These are phyloP conservation scores for Emmonsia crescens DNA, from an alignment of 2,329 filamentous ascomycete species.

Conservation along the genomic window DNA sequence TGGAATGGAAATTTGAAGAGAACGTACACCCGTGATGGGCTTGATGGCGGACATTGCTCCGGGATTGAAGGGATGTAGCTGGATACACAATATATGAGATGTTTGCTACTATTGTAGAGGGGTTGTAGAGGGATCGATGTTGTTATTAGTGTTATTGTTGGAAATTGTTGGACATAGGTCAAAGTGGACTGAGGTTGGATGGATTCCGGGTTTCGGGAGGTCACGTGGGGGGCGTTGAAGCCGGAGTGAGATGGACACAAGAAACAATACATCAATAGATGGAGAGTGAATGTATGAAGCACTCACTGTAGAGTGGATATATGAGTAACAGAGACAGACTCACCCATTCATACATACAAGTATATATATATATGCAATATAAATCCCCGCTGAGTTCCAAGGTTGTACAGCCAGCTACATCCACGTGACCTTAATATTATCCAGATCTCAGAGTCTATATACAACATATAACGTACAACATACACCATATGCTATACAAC, in stretches of 20 bases:
- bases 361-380: not conserved
- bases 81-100: not conserved
- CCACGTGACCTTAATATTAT: too few relatives aligned
- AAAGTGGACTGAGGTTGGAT: not conserved
- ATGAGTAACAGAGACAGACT: not conserved
- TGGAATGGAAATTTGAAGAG: not conserved
- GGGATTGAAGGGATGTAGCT: conserved; percentile 7
- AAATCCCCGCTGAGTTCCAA: too few relatives aligned
- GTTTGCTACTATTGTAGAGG: not conserved
- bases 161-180: not conserved
- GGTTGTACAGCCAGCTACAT: not conserved
- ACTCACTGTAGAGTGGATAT: not conserved
- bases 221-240: too few relatives aligned
- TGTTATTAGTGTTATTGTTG: too few relatives aligned
- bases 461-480: too few relatives aligned
- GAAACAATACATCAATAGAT: too few relatives aligned
- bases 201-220: not conserved
- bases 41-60: conserved; percentile 25
- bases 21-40: conserved; percentile 39
- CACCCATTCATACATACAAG: not conserved
- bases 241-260: too few relatives aligned
- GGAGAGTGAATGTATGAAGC: not conserved
- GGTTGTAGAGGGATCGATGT: too few relatives aligned
- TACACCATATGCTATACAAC: too few relatives aligned
- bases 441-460: too few relatives aligned